These are phyloP conservation scores for Microbotryum lychnidis-dioicae DNA, from an alignment of 1,284 basidiomycete species.

Conservation along the genomic window DNA sequence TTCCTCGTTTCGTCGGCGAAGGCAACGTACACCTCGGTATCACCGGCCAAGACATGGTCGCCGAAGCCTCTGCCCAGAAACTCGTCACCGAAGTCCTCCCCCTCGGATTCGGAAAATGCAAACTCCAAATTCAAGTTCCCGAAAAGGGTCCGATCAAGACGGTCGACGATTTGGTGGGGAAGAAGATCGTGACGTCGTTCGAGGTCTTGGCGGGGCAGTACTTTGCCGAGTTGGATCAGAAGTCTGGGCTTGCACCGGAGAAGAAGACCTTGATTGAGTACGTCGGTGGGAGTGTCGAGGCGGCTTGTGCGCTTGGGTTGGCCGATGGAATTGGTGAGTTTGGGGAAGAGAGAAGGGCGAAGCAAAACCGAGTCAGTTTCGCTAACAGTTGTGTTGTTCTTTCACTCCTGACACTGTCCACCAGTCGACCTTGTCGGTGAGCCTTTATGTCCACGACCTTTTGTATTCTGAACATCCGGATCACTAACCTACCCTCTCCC, in stretches of 20 bases:
- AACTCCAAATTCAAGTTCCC: constrained; percentile 89
- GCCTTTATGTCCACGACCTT: constrained; percentile 36
- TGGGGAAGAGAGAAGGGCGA: too few relatives aligned
- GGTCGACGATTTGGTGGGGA: constrained; percentile 75
- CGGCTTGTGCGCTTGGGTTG: constrained; percentile 89
- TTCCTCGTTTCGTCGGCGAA: constrained; percentile 96
- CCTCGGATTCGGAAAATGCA: constrained; percentile 90
- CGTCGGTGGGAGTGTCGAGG: constrained; percentile 94
- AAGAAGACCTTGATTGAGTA: constrained; percentile 75
- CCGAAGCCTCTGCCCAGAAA: constrained; percentile 71
- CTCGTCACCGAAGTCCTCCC: constrained; percentile 72
- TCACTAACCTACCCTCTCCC: background rate
- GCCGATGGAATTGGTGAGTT: constrained; percentile 74
- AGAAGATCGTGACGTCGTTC: constrained; percentile 89
- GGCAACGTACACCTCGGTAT: constrained; percentile 88
- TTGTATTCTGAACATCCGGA: background rate
- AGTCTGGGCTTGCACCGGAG: constrained; percentile 45
- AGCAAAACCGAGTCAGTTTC: background rate
- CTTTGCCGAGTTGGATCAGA: constrained; percentile 65
- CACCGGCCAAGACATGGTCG: constrained; percentile 93
- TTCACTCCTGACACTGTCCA: background rate
- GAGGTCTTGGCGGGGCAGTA: constrained; percentile 75
- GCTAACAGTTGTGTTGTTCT: background rate
- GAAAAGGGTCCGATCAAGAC: constrained; percentile 62
- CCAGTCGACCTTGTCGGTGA: constrained; percentile 81